Evolutionary conservation across 2,329 filamentous ascomycete genomes (phyloP).

Genomic region (Rhinocladiella similis): DNA sequence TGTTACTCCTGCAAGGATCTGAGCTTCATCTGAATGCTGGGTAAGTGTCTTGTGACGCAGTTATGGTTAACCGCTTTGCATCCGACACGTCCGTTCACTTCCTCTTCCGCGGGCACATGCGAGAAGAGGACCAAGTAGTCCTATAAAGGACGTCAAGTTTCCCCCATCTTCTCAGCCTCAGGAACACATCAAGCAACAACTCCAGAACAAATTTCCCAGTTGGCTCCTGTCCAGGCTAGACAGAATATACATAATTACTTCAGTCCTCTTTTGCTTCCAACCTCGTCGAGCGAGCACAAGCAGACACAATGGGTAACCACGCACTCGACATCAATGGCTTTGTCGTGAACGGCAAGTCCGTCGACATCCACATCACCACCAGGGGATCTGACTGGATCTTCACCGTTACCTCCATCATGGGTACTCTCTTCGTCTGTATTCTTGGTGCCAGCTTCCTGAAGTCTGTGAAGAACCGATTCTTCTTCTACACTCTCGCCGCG

Average conservation of each 20-base stretch:
- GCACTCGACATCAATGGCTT: slow-evolving; percentile 6
- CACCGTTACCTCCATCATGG: slow-evolving; percentile 17
- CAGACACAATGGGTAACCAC: slow-evolving; percentile 2
- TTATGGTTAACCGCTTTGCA: not conserved
- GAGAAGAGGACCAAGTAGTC: not conserved
- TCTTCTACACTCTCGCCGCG: slow-evolving; percentile 21
- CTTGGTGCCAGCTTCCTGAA: slow-evolving; percentile 13
- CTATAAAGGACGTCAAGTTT: not conserved
- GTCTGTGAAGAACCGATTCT: slow-evolving; percentile 14
- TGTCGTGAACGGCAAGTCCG: slow-evolving; percentile 9
- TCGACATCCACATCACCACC: slow-evolving; percentile 18
- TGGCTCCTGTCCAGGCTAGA: not conserved
- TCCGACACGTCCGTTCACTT: not conserved
- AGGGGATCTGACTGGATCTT: slow-evolving; percentile 20
- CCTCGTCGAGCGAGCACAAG: not conserved
- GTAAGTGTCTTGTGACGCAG: not conserved
- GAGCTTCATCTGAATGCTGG: not conserved
- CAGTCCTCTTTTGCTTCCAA: not conserved
- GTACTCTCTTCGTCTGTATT: slow-evolving; percentile 3
- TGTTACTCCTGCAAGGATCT: not conserved
- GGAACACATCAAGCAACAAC: not conserved
- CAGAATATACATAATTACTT: not conserved
- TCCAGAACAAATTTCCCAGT: not conserved
- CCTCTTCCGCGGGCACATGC: not conserved
- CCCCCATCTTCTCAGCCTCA: not conserved